Evolutionary conservation across 495 filamentous ascomycete genomes (phyloP), one percentile per base, ranked within the genome.

Genomic region (Talaromyces stipitatus): DNA sequence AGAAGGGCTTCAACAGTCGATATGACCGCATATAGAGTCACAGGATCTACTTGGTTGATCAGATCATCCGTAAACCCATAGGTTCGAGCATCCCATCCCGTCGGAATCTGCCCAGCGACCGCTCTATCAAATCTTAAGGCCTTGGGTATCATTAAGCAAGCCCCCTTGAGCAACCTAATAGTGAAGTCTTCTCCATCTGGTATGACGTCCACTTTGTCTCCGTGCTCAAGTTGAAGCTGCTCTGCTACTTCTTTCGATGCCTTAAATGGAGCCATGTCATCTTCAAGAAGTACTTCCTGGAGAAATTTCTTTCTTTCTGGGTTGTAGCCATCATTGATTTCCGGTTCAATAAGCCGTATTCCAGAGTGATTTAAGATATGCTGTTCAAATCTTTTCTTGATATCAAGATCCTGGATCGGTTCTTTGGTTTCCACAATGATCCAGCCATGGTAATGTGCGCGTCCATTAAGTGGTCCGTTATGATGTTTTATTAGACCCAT

Each of bases 401-500:
- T 43, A 2, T 62, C 64, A 11, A 12, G 14, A 53, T 66, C 64
- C 2, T 26, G 14, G 0, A 66, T 33, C 1, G 62, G 55, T 18
- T 60, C 23, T 20, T 32, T 48, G 2, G 48, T 62, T 22, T 57
- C 45, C 3, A 30, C 18, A 30, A 65, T 60, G 1, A 62, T 36
- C 62, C 64, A 66, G 45, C 60, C 62, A 10, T 54, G 11, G 43
- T 62, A 62, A 3, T 22, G 66, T 60, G 38, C 64, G 28, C 28
- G 28, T 62, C 59, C 67, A 28, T 58, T 45, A 14, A 55, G 29
- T 4, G 27, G 41, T 11, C 54, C 60, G 63, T 41, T 63, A 59
- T 1, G 66, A 53, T 36, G 61, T 63, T 41, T 69, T 65, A 53
- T 69, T 55, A 59, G 41, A 11, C 57, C 60, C 60, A 65, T 65